Conservation (phyloP, 129 eudicot species). For the Heracleum sosnowskyi region DNA sequence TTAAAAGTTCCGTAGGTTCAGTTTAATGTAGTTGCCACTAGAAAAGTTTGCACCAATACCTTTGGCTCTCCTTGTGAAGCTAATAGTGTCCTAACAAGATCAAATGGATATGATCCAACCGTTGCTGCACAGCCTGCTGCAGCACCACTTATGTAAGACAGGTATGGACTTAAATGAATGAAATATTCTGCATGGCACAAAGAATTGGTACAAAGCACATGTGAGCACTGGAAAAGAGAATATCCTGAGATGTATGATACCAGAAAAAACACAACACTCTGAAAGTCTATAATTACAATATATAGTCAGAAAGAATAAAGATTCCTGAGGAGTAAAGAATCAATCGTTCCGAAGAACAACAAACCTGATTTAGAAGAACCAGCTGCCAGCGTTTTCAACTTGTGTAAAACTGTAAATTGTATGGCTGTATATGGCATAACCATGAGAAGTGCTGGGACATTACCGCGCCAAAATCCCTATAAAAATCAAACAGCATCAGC, state of each 20-base stretch:
- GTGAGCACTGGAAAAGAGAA: conserved; percentile 10
- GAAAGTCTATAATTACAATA: not conserved
- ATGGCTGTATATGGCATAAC: conserved; percentile 97
- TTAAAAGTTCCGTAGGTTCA: not conserved
- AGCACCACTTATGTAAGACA: conserved; percentile 75
- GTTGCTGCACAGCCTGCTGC: conserved; percentile 92
- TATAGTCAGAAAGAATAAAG: not conserved
- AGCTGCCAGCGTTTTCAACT: conserved; percentile 68
- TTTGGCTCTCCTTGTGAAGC: conserved; percentile 96
- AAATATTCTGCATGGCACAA: conserved; percentile 58
- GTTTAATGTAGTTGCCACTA: not conserved
- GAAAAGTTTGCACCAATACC: conserved; percentile 26
- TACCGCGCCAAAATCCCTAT: conserved; percentile 99
- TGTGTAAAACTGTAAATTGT: conserved; percentile 79
- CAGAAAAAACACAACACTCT: not conserved
- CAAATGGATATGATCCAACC: conserved; percentile 85
- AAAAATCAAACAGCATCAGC: conserved; percentile 3
- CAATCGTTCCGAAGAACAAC: conserved; percentile 3
- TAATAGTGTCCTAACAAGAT: conserved; percentile 71
- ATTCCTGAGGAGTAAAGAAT: not conserved
- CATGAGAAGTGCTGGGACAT: conserved; percentile 95
- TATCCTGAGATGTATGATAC: not conserved
- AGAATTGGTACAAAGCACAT: conserved; percentile 4
- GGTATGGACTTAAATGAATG: conserved; percentile 72
- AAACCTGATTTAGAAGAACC: conserved; percentile 90